Percentiles rank a stretch among this genome's conserved stretches.
phyloP scores from a whole-genome alignment of 2,329 filamentous ascomycete species.

The Aphanoascus verrucosus region DNA sequence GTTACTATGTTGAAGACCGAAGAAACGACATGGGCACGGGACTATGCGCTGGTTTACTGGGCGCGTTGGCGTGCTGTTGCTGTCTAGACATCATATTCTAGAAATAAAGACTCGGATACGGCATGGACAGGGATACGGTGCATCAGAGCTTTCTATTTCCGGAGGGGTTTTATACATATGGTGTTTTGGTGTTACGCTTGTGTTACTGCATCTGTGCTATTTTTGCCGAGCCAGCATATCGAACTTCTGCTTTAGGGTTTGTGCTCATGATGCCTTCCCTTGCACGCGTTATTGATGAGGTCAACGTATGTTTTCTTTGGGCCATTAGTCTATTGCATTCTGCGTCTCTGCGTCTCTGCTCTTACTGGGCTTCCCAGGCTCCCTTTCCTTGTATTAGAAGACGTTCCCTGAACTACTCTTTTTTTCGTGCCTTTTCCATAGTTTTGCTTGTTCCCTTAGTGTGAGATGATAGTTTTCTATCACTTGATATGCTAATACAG shows the following conservation, averaged over 20 bases:
- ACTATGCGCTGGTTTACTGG: conserved; percentile 39
- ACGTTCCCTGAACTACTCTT: too few relatives aligned
- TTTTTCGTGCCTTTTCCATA: too few relatives aligned
- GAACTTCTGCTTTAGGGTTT: not conserved
- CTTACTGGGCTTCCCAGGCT: too few relatives aligned
- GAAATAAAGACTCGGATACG: not conserved
- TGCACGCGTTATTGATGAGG: too few relatives aligned
- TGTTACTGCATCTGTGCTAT: not conserved
- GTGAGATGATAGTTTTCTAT: too few relatives aligned
- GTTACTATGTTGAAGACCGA: conserved; percentile 30
- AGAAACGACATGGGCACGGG: conserved; percentile 26
- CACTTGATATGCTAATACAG: too few relatives aligned
- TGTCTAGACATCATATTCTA: conserved; percentile 41
- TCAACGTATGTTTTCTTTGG: too few relatives aligned
- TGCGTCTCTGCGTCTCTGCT: too few relatives aligned
- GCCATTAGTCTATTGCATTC: too few relatives aligned
- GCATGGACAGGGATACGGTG: too few relatives aligned
- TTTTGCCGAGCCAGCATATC: not conserved
- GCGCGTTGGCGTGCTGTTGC: conserved; percentile 40
- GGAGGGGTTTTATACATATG: not conserved
- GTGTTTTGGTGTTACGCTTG: not conserved
- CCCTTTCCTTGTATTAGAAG: too few relatives aligned
- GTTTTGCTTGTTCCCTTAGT: too few relatives aligned
- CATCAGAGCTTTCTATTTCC: not conserved
- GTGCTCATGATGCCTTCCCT: not conserved